A percentile compares a stretch with the other conserved stretches of the same genome.
These are phyloP conservation scores for Begonia masoniana DNA, from an alignment of 306 rosid species.

Conservation along the genomic window DNA sequence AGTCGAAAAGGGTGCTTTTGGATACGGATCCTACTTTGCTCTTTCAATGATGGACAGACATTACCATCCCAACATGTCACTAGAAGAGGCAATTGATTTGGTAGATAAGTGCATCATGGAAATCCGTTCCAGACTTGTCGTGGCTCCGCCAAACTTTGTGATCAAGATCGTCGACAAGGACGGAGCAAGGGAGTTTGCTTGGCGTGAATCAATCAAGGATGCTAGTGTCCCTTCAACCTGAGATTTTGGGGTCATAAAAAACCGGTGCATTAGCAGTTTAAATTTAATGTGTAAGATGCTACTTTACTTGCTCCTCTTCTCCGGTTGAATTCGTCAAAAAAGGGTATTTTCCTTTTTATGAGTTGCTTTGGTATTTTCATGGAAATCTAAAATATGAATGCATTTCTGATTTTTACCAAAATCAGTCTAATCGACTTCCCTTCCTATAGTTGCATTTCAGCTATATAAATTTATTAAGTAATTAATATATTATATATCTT, in stretches of 20 bases:
- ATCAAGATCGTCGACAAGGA: slow-evolving; percentile 93
- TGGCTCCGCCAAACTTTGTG: slow-evolving; percentile 80
- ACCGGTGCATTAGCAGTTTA: not conserved
- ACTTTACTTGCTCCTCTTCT: not conserved
- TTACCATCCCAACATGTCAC: slow-evolving; percentile 63
- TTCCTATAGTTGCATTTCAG: too few relatives aligned
- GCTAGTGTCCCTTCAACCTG: slow-evolving; percentile 24
- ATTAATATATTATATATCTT: too few relatives aligned
- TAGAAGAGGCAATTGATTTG: slow-evolving; percentile 66
- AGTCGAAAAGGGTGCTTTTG: slow-evolving; percentile 94
- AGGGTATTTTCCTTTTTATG: too few relatives aligned
- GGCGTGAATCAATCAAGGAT: slow-evolving; percentile 61
- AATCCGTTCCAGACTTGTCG: slow-evolving; percentile 56
- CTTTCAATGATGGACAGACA: slow-evolving; percentile 93
- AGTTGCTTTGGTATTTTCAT: too few relatives aligned
- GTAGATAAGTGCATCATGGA: slow-evolving; percentile 73
- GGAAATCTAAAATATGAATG: too few relatives aligned
- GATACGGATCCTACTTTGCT: slow-evolving; percentile 80
- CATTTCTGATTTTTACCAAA: too few relatives aligned
- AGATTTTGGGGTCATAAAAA: slow-evolving; percentile 2
- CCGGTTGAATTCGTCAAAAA: too few relatives aligned
- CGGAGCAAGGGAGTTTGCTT: slow-evolving; percentile 74
- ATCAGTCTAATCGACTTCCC: too few relatives aligned
- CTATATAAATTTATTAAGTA: too few relatives aligned
- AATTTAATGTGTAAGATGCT: not conserved